Conservation (phyloP, 2,329 filamentous ascomycete genomes). For the Plectosphaerella cucumerina region DNA sequence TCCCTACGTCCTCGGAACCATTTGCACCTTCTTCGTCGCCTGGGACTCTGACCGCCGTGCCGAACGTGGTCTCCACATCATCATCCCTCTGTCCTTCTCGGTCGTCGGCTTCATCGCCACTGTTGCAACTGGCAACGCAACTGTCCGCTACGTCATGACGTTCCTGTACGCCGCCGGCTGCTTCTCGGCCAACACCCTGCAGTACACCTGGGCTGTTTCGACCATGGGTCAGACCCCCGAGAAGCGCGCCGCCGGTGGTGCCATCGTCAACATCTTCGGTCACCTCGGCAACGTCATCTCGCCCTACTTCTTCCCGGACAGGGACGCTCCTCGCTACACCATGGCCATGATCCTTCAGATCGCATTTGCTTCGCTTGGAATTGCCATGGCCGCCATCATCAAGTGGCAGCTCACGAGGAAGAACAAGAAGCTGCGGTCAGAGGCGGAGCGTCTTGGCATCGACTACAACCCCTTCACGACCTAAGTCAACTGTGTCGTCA, state of each 20-base stretch:
- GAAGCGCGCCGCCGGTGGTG: slow-evolving; percentile 28
- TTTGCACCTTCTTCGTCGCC: slow-evolving; percentile 53
- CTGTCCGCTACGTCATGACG: slow-evolving; percentile 16
- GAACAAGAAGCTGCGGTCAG: not conserved
- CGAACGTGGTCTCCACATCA: slow-evolving; percentile 59
- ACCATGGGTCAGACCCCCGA: slow-evolving; percentile 26
- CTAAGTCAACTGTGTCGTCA: not conserved
- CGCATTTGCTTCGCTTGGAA: slow-evolving; percentile 3
- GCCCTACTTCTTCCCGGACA: slow-evolving; percentile 30
- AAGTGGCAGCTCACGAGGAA: slow-evolving; percentile 1
- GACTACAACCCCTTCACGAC: not conserved
- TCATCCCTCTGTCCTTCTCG: slow-evolving; percentile 44
- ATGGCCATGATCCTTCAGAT: slow-evolving; percentile 20
- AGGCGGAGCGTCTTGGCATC: not conserved
- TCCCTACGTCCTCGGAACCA: slow-evolving; percentile 48
- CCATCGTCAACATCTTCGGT: slow-evolving; percentile 29
- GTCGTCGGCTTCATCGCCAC: not conserved
- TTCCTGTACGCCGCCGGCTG: slow-evolving; percentile 24
- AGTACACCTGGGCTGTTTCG: slow-evolving; percentile 24
- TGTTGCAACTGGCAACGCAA: not conserved
- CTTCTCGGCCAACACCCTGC: slow-evolving; percentile 24
- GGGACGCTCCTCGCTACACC: slow-evolving; percentile 20
- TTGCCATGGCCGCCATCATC: not conserved
- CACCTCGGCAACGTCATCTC: slow-evolving; percentile 32
- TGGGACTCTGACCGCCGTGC: slow-evolving; percentile 58